Base-by-base conservation (phyloP, 306 rosid genomes). In the Cyclanthera cordifolia region DNA sequence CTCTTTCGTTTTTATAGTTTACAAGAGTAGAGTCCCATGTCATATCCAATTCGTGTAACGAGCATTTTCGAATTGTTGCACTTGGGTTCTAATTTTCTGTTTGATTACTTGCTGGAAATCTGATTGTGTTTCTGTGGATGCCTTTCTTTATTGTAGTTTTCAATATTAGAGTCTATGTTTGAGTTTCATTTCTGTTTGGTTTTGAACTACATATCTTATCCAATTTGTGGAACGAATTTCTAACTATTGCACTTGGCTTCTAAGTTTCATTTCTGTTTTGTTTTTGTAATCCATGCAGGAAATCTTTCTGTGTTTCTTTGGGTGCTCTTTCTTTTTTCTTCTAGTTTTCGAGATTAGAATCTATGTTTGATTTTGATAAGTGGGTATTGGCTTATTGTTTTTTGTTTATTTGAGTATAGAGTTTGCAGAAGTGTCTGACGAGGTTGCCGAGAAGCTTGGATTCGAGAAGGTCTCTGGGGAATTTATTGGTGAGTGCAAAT, bases 401-500 rank as follows among this genome's bases (percentile, higher is more conserved):
- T 56, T 34, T 23, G 23, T 61, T 74, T 77, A 48, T 55, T 1
- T 66, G 73, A 21, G 46, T 50, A 43, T 37, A 87, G 89, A 83
- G 68, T 83, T 82, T 67, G 23, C 75, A 25, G 81, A 83, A 24
- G 90, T 78, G 2, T 73, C 77, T 4, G 84, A 90, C 70, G 95
- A 88, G 67, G 84, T 85, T 69, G 95, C 87, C 21, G 87, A 73
- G 54, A 55, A 76, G 69, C 75, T 85, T 54, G 99, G 97, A 10
- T 94, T 88, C 60, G 85, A 94, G 85, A 94, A 82, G 75, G 85
- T 90, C 2, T 80, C 97, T 1, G 95, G 86, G 41, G 86, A 94
- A 78, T 81, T 90, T 73, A 85, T 94, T 64, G 83, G 84, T 2
- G 96, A 94, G 80, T 94, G 96, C 75, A 94, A 94, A 70, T 94